Base-by-base conservation (phyloP, 1,284 basidiomycete genomes). In the Volvariella volvacea region DNA sequence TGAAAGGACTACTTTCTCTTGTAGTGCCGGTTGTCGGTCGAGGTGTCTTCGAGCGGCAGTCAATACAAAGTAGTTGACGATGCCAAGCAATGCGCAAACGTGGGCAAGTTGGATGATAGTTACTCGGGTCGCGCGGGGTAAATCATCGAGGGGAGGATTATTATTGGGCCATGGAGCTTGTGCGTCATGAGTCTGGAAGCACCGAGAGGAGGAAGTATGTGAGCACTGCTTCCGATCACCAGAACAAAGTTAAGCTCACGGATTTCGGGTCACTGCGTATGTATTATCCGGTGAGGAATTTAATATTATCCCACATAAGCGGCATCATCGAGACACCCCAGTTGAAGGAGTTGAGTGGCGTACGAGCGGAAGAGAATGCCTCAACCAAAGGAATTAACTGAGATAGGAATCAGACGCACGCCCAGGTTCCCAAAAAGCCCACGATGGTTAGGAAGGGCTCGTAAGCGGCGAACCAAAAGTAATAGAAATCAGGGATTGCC, bases 401-500 rank as follows among this genome's bases (percentile, higher is more conserved):
- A 6, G 28, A 15, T 34, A 44, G 6, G 25, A 6, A 25, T 38
- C 15, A 39, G 43, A 67, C 68, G 48, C 57, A 72, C 71, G 63
- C 55, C 41, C 81, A 53, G 2, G 83, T 69, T 3, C 83, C 83
- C 38, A 85, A 48, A 58, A 84, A 77, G 30, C 84, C 83, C 32
- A 75, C 57, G 12, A 71, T 59, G n/a, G 80, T 78, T 44, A 88
- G 60, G 19, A 79, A 65, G 1, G 85, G 84, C 61, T 88, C 85
- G 57, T 83, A 86, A 46, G 77, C 67, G 20, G 75, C 83, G 55
- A 88, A 88, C 48, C 83, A 68, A 41, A 74, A 68, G 61, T 78
- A 88, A 63, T 88, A 88, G 51, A 77, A 72, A 52, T 74, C 70
- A 25, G 84, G 83, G 51, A 88, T 70, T 25, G 84, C 79, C 49